A percentile compares a stretch with the other conserved stretches of the same genome.
Conservation (phyloP, 441 rosid species). For the Populus hybrid region DNA sequence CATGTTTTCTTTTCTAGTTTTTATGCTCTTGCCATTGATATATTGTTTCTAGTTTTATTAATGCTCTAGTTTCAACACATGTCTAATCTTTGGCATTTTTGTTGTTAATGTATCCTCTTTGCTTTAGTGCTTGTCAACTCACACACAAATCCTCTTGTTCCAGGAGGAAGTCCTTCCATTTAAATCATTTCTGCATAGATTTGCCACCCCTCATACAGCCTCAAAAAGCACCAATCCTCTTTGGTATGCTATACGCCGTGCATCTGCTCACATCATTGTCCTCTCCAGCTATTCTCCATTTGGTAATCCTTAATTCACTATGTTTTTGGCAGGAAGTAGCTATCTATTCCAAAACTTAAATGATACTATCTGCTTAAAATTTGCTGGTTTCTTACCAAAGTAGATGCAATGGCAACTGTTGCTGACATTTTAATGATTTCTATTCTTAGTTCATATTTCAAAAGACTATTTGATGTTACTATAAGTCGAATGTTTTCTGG, state of each 20-base stretch:
- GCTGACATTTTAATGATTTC: neutral
- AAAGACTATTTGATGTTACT: neutral
- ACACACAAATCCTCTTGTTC: neutral
- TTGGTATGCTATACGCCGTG: slow-evolving; percentile 46
- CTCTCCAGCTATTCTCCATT: slow-evolving; percentile 54
- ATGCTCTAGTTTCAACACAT: neutral
- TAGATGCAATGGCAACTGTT: neutral
- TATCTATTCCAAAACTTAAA: neutral
- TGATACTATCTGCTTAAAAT: neutral
- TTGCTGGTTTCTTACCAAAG: neutral
- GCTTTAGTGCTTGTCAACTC: neutral
- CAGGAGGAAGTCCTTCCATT: slow-evolving; percentile 46
- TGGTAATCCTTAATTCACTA: slow-evolving; percentile 29
- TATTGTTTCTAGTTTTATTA: neutral
- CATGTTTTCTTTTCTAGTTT: neutral
- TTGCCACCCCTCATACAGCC: slow-evolving; percentile 39
- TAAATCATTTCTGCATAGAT: slow-evolving; percentile 39
- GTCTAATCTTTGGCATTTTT: neutral
- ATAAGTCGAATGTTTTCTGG: neutral
- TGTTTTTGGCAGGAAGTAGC: neutral
- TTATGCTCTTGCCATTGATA: neutral
- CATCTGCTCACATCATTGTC: slow-evolving; percentile 49
- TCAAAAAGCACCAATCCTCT: slow-evolving; percentile 43
- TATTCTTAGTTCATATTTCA: neutral
- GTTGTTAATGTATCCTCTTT: neutral